These are phyloP conservation scores for Ploettnerulaceae sp. DNA, from an alignment of 2,329 filamentous ascomycete species.

Conservation along the genomic window DNA sequence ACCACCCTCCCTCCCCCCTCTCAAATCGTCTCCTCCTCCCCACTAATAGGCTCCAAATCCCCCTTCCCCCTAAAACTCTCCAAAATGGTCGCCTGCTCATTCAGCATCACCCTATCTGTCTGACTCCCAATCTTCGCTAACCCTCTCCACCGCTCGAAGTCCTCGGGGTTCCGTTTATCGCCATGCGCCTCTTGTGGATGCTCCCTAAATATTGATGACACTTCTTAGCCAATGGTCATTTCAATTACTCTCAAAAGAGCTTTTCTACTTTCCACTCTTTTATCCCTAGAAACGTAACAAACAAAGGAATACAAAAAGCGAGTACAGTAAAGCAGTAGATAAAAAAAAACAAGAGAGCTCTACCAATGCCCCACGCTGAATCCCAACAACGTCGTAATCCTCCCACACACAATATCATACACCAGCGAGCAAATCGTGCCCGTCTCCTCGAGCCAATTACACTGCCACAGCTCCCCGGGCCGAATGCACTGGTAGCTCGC, in stretches of 20 bases:
- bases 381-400: constrained; percentile 47
- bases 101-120: constrained; percentile 46
- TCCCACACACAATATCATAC: constrained; percentile 47
- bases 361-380: constrained; percentile 55
- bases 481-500: constrained; percentile 54
- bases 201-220: too few species aligned
- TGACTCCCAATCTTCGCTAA: constrained; percentile 46
- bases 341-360: too few species aligned
- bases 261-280: too few species aligned
- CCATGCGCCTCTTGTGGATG: constrained; percentile 39
- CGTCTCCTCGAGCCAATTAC: constrained; percentile 57
- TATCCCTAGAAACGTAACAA: too few species aligned
- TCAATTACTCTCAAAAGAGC: too few species aligned
- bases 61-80: constrained; percentile 48
- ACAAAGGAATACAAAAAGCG: too few species aligned
- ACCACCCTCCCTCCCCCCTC: neutral
- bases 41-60: constrained; percentile 42
- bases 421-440: constrained; percentile 52
- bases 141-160: constrained; percentile 47
- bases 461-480: constrained; percentile 54
- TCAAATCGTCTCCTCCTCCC: constrained; percentile 27
- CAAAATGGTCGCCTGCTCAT: constrained; percentile 48
- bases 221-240: too few species aligned
- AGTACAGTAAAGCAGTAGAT: too few species aligned
- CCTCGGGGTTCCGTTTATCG: constrained; percentile 29